These are phyloP conservation scores for Kwoniella bestiolae DNA, from an alignment of 768 basidiomycete genomes.

Conservation along the genomic window DNA sequence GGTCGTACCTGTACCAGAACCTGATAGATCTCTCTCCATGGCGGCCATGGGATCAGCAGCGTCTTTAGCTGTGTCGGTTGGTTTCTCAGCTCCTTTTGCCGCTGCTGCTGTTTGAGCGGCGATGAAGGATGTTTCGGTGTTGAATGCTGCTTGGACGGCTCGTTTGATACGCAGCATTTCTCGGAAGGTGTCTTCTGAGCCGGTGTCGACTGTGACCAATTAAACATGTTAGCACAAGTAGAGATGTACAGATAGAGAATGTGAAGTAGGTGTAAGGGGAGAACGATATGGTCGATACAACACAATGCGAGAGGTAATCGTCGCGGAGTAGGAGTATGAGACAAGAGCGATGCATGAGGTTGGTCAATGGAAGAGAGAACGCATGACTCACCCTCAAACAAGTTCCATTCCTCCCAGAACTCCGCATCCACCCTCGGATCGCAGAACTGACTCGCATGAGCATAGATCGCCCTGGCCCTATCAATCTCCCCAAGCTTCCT, in stretches of 20 bases:
- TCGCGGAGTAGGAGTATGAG: too few species aligned
- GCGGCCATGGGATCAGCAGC: slow-evolving; percentile 81
- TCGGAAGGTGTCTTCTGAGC: slow-evolving; percentile 95
- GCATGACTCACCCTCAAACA: slow-evolving; percentile 71
- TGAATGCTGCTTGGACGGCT: slow-evolving; percentile 97
- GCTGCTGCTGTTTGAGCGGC: slow-evolving; percentile 85
- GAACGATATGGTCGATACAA: too few species aligned
- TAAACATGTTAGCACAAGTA: too few species aligned
- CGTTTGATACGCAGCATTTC: slow-evolving; percentile 81
- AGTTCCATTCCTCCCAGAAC: slow-evolving; percentile 97
- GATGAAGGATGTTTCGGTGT: slow-evolving; percentile 81
- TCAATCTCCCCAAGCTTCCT: slow-evolving; percentile 99
- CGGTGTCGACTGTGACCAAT: slow-evolving; percentile 72
- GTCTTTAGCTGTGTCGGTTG: slow-evolving; percentile 59
- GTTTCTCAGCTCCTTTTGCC: slow-evolving; percentile 64
- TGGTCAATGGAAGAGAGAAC: too few species aligned
- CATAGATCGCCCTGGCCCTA: slow-evolving; percentile 92
- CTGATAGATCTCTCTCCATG: slow-evolving; percentile 54
- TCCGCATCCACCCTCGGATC: slow-evolving; percentile 83
- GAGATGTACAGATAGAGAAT: too few species aligned
- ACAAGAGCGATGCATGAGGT: too few species aligned
- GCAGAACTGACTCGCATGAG: slow-evolving; percentile 98
- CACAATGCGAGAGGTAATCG: too few species aligned
- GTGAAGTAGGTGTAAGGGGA: too few species aligned
- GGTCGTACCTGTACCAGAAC: slow-evolving; percentile 12